phyloP scores from a whole-genome alignment of 345 rosid genomes.

The sweet orange (Citrus sinensis) region DVS_A1.0 CM039166.1:1155001-1155500 shows the following conservation, averaged over 20 bases:
- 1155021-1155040: too few relatives aligned
- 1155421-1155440: slow-evolving; percentile 19
- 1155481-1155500: slow-evolving; percentile 25
- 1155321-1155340: background rate
- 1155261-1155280: background rate
- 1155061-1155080: background rate
- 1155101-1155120: background rate
- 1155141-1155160: background rate
- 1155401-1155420: slow-evolving; percentile 17
- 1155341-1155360: slow-evolving; percentile 18
- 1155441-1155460: slow-evolving; percentile 26
- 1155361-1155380: slow-evolving; percentile 13
- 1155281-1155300: background rate
- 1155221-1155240: slow-evolving; percentile 25
- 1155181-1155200: background rate
- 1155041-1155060: too few relatives aligned
- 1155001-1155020: too few relatives aligned
- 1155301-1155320: background rate
- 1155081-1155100: background rate
- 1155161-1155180: background rate
- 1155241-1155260: slow-evolving; percentile 7
- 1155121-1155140: background rate
- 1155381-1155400: slow-evolving; percentile 7
- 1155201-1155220: slow-evolving; percentile 11
- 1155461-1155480: slow-evolving; percentile 28